Conservation (phyloP, 176 grass and related monocot genomes). For the Rhynchospora pubera region DNA sequence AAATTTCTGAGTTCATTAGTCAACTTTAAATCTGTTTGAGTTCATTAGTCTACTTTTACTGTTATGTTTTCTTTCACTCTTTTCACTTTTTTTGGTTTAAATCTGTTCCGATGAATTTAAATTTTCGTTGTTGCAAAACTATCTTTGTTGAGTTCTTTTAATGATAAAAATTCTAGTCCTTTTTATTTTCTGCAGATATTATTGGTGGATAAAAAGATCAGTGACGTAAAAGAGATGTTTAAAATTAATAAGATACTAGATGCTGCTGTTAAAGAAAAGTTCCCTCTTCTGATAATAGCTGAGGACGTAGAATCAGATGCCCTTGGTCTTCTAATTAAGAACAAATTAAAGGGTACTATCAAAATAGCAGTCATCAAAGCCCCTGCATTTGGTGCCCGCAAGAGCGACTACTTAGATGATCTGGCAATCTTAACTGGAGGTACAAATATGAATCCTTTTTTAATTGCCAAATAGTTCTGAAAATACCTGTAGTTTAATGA, state of each 20-base stretch:
- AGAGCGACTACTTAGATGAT: constrained; percentile 75
- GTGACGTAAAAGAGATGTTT: constrained; percentile 66
- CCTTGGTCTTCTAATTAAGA: constrained; percentile 68
- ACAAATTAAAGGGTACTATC: constrained; percentile 78
- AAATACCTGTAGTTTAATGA: neutral
- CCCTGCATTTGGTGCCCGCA: constrained; percentile 78
- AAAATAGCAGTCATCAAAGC: constrained; percentile 83
- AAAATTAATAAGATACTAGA: constrained; percentile 50
- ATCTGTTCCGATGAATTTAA: neutral
- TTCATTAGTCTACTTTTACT: too few relatives aligned
- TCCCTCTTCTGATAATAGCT: constrained; percentile 68
- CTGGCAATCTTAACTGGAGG: constrained; percentile 89
- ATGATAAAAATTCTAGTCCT: constrained; percentile 6
- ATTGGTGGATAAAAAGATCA: constrained; percentile 84
- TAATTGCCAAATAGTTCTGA: neutral
- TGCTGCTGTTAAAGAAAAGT: constrained; percentile 72
- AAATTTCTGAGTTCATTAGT: neutral
- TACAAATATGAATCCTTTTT: constrained; percentile 20
- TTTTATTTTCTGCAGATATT: constrained; percentile 50
- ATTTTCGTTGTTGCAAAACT: neutral
- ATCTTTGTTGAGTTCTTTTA: neutral
- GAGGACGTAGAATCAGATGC: constrained; percentile 69
- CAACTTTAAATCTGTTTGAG: too few relatives aligned
- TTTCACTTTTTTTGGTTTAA: neutral
- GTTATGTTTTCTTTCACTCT: too few relatives aligned